Base-by-base conservation (phyloP, 2,329 filamentous ascomycete species). In the Penicillium corylophilum region DNA sequence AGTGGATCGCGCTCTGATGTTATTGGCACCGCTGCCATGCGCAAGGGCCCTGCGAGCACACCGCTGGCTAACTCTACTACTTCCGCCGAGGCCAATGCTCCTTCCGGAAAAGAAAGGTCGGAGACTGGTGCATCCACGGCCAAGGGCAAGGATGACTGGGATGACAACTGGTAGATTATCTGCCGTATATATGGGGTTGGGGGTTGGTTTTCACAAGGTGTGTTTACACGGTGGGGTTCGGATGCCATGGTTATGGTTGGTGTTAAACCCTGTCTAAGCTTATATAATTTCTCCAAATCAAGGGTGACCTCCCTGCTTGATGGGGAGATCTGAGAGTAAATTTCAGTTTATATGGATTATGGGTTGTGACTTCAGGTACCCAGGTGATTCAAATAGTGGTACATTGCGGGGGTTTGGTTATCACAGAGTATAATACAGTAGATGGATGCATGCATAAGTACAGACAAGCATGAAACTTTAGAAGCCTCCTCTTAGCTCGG, bases 21-120 rank as follows among this genome's bases (percentile, higher is more conserved):
- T 26, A 80, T 87, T 57, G 84, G 84, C 8, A 87, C 84, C n/a
- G 79, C 78, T 56, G 83, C 83, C 16, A 81, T 87, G 77, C 85
- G 81, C 68, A 81, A 79, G 62, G 67, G 65, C 5, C 66, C 62
- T 35, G 44, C 54, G 8, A 31, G 47, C 6, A 56, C 60, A 26
- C 53, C 62, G 33, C 44, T 60, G 51, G 46, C 49, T 39, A 55
- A 58, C 31, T 51, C 60, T 24, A 46, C 56, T 40, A 50, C 53
- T 26, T 22, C 56, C 29, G 54, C 44, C 9, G 46, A 64, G n/a
- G 59, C 64, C 7, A 57, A 60, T 39, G 61, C 60, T 18, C 29
- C 55, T 12, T 52, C 56, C 40, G 59, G 59, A 16, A 52, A 51
- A 22, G 53, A 61, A 3, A 53, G 55, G 5, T 60, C 54, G 1